A percentile compares a stretch with the other conserved stretches of the same genome.
These are phyloP conservation scores for Allantophomopsis cytisporea DNA, from an alignment of 2,329 filamentous ascomycete genomes.

Conservation along the genomic window DNA sequence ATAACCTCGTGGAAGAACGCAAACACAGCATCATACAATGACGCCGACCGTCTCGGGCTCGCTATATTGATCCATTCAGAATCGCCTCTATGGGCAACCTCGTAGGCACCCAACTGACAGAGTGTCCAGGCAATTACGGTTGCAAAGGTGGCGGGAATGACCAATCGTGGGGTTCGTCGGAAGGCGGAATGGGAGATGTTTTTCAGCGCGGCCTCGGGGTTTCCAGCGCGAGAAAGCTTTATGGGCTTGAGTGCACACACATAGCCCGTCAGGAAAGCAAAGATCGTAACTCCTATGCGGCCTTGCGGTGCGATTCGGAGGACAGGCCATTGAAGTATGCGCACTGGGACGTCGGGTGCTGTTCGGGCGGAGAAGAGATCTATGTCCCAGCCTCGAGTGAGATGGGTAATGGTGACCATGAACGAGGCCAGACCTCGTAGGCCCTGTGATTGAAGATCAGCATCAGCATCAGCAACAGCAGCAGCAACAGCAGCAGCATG, in stretches of 20 bases:
- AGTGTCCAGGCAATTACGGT: constrained; percentile 36
- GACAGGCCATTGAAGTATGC: constrained; percentile 38
- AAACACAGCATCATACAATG: constrained; percentile 25
- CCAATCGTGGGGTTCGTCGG: constrained; percentile 37
- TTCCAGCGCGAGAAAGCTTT: constrained; percentile 33
- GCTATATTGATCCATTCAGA: constrained; percentile 39
- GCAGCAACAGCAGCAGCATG: too few species aligned
- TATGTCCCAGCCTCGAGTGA: constrained; percentile 30
- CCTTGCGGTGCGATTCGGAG: constrained; percentile 41
- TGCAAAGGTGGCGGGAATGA: constrained; percentile 36
- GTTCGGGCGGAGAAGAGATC: constrained; percentile 27
- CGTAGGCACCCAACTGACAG: constrained; percentile 36
- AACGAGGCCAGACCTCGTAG: constrained; percentile 35
- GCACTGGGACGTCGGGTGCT: constrained; percentile 24
- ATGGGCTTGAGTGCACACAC: constrained; percentile 46
- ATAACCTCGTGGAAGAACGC: constrained; percentile 30
- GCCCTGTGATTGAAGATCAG: constrained; percentile 21
- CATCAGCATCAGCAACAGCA: too few species aligned
- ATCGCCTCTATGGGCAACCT: constrained; percentile 37
- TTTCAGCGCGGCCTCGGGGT: constrained; percentile 33
- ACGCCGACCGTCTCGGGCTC: constrained; percentile 26
- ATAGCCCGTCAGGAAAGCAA: constrained; percentile 46
- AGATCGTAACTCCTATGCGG: constrained; percentile 49
- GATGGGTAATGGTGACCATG: constrained; percentile 33
- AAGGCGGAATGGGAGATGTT: constrained; percentile 39